Evolutionary conservation across 352 stramenopile genomes (phyloP).

Genomic region (Phytophthora parvispora): DNA sequence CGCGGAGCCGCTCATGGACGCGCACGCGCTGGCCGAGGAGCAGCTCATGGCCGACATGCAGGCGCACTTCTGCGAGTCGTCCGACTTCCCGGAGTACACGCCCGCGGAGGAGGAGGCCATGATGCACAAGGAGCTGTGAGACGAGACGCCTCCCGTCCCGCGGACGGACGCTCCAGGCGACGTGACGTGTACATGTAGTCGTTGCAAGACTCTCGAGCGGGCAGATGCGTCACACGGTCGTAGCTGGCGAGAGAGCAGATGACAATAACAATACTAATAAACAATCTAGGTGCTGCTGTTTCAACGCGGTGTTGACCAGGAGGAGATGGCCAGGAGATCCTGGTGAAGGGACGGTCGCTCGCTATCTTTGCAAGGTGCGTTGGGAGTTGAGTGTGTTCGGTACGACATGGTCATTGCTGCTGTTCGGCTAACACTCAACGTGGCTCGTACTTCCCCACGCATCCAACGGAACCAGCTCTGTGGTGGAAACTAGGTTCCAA

Average conservation of each 20-base stretch:
- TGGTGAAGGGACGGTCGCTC: not conserved
- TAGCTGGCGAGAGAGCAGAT: conserved; percentile 6
- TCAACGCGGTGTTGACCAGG: not conserved
- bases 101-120: conserved; percentile 63
- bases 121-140: conserved; percentile 36
- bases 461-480: too few relatives aligned
- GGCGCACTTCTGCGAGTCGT: conserved; percentile 62
- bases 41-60: conserved; percentile 52
- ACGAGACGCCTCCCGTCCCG: not conserved
- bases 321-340: not conserved
- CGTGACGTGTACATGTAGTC: not conserved
- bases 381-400: too few relatives aligned
- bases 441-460: too few relatives aligned
- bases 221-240: not conserved
- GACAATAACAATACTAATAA: conserved; percentile 3
- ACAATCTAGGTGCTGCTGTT: too few relatives aligned
- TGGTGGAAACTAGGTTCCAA: conserved; percentile 1
- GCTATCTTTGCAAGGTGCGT: not conserved
- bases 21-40: conserved; percentile 42
- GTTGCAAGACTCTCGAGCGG: not conserved
- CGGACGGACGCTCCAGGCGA: not conserved
- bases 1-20: conserved; percentile 20
- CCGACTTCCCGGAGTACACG: conserved; percentile 71
- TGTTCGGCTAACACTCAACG: too few relatives aligned
- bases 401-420: too few relatives aligned